Base-by-base conservation (phyloP, 495 filamentous ascomycete species). In the Apodospora peruviana region DNA sequence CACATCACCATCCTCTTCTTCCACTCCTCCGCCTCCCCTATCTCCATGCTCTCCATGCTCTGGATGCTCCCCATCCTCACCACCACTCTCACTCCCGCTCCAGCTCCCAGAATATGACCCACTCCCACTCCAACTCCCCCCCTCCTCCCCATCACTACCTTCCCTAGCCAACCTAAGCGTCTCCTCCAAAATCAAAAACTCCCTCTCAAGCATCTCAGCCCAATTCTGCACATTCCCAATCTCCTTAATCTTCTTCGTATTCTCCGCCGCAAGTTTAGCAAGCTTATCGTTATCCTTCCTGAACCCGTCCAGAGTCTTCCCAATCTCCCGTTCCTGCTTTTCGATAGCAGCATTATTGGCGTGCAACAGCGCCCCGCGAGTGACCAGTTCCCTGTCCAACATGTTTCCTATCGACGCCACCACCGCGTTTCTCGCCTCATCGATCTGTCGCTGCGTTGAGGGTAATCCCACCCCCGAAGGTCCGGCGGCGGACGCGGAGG, bases 201-300 rank as follows among this genome's bases (percentile, higher is more conserved):
- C 91, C 64, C 88, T 67, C 76, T 98, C 93, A 58, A 96, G 75
- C 75, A 95, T 78, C 80, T 98, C 93, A 35, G 91, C 91, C 91
- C 91, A 96, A 64, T 96, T 95, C 79, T 96, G 93, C 66, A 96
- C 81, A 63, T 96, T 89, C 23, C 93, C 93, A 58, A 96, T 79
- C 77, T 95, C 89, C 72, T 96, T 96, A 40, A 98, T 67, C 61
- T 81, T 82, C 37, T 79, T 76, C 43, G 82, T 75, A 40, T 84
- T 83, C 56, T 81, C 75, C 53, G 83, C 80, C 12, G 82, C 85
- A 32, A 91, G 61, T 57, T 79, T 83, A 56, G 76, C 74, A 66
- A 85, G 80, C 67, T 82, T 76, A 44, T 82, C 82, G 51, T 82
- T 90, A 64, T 91, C 86, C 51, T 75, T 81, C 16, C 76, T 71